These are phyloP conservation scores for Fusarium subtropicale DNA, from an alignment of 2,329 filamentous ascomycete species.

Conservation along the genomic window DNA sequence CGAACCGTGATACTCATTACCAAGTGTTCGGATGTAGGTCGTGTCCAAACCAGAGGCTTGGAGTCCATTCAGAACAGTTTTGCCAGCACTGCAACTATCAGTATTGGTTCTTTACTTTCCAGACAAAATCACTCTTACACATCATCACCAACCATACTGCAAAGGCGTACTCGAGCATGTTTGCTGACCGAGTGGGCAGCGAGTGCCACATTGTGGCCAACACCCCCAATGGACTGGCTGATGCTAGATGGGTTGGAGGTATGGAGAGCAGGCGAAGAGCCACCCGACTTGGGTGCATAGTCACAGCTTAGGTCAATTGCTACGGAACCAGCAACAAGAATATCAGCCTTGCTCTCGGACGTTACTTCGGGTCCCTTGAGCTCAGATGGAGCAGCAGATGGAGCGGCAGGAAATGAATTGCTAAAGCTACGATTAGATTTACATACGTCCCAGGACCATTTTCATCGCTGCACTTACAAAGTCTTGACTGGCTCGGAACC, in stretches of 20 bases:
- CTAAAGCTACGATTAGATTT: slow-evolving; percentile 54
- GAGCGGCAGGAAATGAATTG: slow-evolving; percentile 41
- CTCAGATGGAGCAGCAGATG: slow-evolving; percentile 30
- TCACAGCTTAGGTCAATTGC: slow-evolving; percentile 91
- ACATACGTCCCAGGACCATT: slow-evolving; percentile 33
- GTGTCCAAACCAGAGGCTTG: slow-evolving; percentile 72
- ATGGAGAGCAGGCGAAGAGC: slow-evolving; percentile 65
- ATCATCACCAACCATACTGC: slow-evolving; percentile 85
- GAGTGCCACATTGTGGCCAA: slow-evolving; percentile 90
- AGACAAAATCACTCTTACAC: slow-evolving; percentile 58
- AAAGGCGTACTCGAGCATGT: slow-evolving; percentile 73
- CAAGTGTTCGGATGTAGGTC: slow-evolving; percentile 69
- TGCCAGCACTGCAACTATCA: slow-evolving; percentile 70
- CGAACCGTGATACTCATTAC: slow-evolving; percentile 59
- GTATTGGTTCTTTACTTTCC: not conserved
- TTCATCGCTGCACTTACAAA: slow-evolving; percentile 53
- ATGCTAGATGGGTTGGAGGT: slow-evolving; percentile 91
- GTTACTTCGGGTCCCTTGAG: slow-evolving; percentile 26
- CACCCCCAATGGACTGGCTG: slow-evolving; percentile 86
- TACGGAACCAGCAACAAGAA: slow-evolving; percentile 92
- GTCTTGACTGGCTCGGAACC: slow-evolving; percentile 47
- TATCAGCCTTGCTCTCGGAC: slow-evolving; percentile 60
- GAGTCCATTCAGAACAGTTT: slow-evolving; percentile 76
- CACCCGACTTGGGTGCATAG: slow-evolving; percentile 58
- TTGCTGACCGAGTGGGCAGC: slow-evolving; percentile 78